phyloP scores from a whole-genome alignment of 2,329 filamentous ascomycete genomes.

The Fusarium aywerte region DNA sequence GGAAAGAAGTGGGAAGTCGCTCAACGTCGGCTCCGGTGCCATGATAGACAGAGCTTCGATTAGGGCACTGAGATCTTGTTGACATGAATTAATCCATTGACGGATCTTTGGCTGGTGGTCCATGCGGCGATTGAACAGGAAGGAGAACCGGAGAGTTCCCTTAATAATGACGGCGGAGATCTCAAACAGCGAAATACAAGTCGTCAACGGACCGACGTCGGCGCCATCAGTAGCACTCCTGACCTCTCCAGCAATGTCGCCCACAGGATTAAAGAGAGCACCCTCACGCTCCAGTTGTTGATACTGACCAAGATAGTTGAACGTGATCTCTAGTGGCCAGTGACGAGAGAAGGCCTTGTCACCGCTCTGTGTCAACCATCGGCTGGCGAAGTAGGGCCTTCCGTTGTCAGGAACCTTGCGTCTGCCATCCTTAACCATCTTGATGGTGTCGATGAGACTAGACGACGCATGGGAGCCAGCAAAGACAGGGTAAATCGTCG shows the following conservation, averaged over 20 bases:
- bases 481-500: conserved; percentile 49
- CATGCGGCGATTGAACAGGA: conserved; percentile 57
- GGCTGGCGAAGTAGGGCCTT: conserved; percentile 37
- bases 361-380: conserved; percentile 28
- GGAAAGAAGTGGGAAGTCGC: conserved; percentile 33
- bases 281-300: conserved; percentile 47
- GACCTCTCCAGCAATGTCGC: conserved; percentile 32
- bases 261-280: conserved; percentile 39
- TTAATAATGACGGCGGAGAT: conserved; percentile 58
- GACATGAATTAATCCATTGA: conserved; percentile 27
- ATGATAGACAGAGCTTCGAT: conserved; percentile 9
- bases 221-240: conserved; percentile 26
- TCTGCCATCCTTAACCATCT: conserved; percentile 36
- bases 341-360: conserved; percentile 20
- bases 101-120: conserved; percentile 54
- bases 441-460: conserved; percentile 25
- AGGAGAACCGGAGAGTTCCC: conserved; percentile 56
- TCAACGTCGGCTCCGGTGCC: conserved; percentile 22
- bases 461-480: conserved; percentile 1
- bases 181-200: conserved; percentile 60
- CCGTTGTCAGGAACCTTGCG: conserved; percentile 26
- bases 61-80: conserved; percentile 11
- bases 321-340: conserved; percentile 43
- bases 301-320: conserved; percentile 47
- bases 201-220: conserved; percentile 22